Conservation (phyloP, 108 stramenopile genomes). For the Discostella pseudostelligera region DNA sequence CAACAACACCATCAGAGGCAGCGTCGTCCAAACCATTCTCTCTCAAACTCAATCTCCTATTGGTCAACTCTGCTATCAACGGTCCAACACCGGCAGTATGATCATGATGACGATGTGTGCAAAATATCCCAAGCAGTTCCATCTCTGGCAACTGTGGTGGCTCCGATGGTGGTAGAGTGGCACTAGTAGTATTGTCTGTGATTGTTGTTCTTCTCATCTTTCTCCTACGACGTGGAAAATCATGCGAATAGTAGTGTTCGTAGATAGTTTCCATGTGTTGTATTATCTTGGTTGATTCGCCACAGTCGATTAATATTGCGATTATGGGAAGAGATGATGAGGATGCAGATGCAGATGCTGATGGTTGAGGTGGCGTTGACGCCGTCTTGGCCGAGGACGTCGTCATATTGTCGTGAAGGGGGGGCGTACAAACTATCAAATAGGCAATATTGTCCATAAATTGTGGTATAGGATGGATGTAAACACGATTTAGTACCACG, state of each 20-base stretch:
- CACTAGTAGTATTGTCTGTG: background rate
- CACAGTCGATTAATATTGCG: constrained; percentile 73
- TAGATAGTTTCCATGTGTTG: constrained; percentile 56
- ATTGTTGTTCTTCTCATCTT: background rate
- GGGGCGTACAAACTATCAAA: constrained; percentile 66
- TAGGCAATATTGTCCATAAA: constrained; percentile 75
- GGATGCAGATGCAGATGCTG: background rate
- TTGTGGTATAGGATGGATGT: constrained; percentile 76
- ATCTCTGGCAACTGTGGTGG: constrained; percentile 42
- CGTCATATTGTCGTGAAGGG: background rate
- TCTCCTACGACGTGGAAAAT: constrained; percentile 12
- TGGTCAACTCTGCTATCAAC: constrained; percentile 5
- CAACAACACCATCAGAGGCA: constrained; percentile 2
- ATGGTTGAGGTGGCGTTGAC: background rate
- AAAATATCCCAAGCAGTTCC: constrained; percentile 61
- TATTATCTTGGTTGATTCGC: constrained; percentile 51
- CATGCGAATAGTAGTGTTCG: constrained; percentile 50
- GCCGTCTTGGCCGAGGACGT: background rate
- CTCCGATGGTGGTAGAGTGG: background rate
- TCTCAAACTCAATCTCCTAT: constrained; percentile 10
- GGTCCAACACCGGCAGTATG: constrained; percentile 71
- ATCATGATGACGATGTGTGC: constrained; percentile 87
- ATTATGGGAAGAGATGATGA: constrained; percentile 43
- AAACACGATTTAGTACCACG: constrained; percentile 67
- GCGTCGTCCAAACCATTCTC: background rate